Base-by-base conservation (phyloP, 306 rosid genomes). In the Rosa lucieae region DNA sequence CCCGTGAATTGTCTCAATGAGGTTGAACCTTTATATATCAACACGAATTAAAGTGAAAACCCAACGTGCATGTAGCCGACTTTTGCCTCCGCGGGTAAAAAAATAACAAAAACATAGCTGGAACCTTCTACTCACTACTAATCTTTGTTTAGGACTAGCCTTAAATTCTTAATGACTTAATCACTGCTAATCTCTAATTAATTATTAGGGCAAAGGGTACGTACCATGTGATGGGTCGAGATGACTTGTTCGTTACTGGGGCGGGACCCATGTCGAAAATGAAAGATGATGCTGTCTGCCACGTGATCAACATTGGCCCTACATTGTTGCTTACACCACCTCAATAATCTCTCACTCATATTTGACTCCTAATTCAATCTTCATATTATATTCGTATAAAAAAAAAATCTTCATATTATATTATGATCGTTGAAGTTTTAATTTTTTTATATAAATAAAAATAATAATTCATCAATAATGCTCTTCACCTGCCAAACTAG, bases 221-320 rank as follows among this genome's bases (percentile, higher is more conserved):
- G 46, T 62, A 29, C 47, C 61, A 46, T 61, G 67, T 87, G 96
- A 92, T 75, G 82, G 87, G 92, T 77, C 83, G 77, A 69, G 69
- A 75, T 40, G 71, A 49, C 66, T 68, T 73, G 51, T 52, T 62
- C 79, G 63, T 51, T 37, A 10, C 37, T 21, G 32, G 59, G 76
- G 47, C n/a, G 88, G 93, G 98, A 63, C 91, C 97, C 90, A 87
- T 85, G 47, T 78, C 72, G 73, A 62, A 62, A 44, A 76, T 46
- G 74, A 74, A 84, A 75, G 77, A 75, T 79, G 75, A 84, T 77
- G 88, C 84, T 92, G 98, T 91, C 97, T 88, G 91, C 97, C 94
- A 94, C 97, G 97, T 92, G 94, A 87, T 85, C 85, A 91, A 87
- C 97, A 92, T 39, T 85, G 89, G 85, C 78, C 92, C 98, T 88